Evolutionary conservation across 768 basidiomycete species (phyloP).

Genomic region (Coprinellus aureogranulatus): DNA sequence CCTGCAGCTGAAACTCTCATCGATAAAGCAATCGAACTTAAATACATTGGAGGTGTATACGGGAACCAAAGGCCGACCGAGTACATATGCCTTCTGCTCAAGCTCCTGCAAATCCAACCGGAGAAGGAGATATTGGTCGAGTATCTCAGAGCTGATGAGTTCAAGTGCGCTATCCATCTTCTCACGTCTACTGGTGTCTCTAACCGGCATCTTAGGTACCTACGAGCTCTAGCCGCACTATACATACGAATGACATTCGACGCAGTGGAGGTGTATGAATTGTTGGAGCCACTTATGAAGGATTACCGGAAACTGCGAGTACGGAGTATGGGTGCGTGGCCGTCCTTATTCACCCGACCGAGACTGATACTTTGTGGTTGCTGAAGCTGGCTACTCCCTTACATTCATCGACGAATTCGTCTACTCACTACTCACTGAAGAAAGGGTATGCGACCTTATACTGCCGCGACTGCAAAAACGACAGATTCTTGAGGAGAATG

Average conservation of each 20-base stretch:
- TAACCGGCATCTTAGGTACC: conserved; percentile 56
- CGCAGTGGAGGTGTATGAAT: conserved; percentile 86
- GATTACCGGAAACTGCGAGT: conserved; percentile 89
- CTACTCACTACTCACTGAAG: conserved; percentile 78
- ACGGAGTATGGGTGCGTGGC: conserved; percentile 68
- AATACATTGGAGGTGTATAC: conserved; percentile 88
- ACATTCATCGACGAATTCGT: conserved; percentile 92
- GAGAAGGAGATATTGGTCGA: conserved; percentile 96
- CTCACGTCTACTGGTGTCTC: conserved; percentile 1
- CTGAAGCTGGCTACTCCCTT: conserved; percentile 76
- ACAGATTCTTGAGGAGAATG: conserved; percentile 85
- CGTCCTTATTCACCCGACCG: no score
- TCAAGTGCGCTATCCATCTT: conserved; percentile 69
- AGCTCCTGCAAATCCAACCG: conserved; percentile 94
- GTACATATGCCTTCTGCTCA: conserved; percentile 88
- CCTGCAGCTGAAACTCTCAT: conserved; percentile 83
- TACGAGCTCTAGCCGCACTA: conserved; percentile 88
- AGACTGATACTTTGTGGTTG: no score
- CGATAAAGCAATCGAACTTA: conserved; percentile 84
- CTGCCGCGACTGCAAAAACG: conserved; percentile 87
- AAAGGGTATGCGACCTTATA: conserved; percentile 95
- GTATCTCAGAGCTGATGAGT: conserved; percentile 94
- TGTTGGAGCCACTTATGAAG: conserved; percentile 90
- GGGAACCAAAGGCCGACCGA: conserved; percentile 93
- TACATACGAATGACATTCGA: conserved; percentile 95